Evolutionary conservation across 345 rosid species (phyloP), one percentile per base, ranked within the genome.

Genomic region (Dimocarpus longan): DNA sequence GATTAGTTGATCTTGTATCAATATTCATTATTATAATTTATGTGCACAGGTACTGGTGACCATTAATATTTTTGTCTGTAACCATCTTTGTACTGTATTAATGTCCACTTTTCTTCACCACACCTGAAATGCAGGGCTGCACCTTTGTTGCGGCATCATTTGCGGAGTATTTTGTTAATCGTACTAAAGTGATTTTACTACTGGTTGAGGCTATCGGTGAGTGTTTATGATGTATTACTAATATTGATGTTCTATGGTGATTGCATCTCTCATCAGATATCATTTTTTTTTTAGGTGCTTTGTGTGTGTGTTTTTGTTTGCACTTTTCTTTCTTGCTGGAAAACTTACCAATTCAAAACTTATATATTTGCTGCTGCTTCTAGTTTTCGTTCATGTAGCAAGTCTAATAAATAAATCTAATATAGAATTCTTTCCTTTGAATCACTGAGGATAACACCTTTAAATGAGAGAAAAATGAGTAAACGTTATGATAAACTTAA

Each of bases 161-260:
- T 76, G 13, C 66, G 77, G 85, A 86, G 57, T 93, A 86, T 84
- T 83, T 80, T 39, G 86, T 83, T 19, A 84, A 82, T 74, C 91
- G 86, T 8, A 81, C 92, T 76, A 93, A 90, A 82, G 91, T 92
- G 85, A 92, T 95, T 71, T 63, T 88, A 37, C 81, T 90, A 86
- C 85, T 93, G 64, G 94, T 95, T 18, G 98, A 95, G 84, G 95
- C 98, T 72, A 88, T 95, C 70, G 98, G 98, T 95, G 79, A 89
- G 90, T 65, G 28, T 39, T 79, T 64, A 18, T 71, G 19, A 48
- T 19, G 52, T 73, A 39, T 44, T 46, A 8, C 57, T 66, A 21
- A 43, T 76, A 42, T 54, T 42, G 7, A 37, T 75, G 21, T 22
- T 69, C 66, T 54, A 11, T 79, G 37, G 12, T 72, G 48, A 10